Base-by-base conservation (phyloP, 768 basidiomycete species). In the Hypsizygus marmoreus region DNA sequence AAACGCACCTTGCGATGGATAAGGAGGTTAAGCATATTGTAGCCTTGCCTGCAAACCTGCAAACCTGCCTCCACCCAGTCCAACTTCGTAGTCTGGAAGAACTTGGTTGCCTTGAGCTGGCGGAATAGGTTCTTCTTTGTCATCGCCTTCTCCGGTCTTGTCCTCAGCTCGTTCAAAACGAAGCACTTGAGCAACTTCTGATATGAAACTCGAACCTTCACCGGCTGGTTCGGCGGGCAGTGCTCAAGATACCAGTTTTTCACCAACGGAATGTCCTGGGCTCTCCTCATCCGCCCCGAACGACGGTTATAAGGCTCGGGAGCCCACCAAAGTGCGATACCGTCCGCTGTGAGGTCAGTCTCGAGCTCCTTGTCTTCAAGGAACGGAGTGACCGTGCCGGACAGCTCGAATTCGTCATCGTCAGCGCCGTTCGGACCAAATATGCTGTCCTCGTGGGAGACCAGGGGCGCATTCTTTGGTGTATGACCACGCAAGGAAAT, bases 61-160 rank as follows among this genome's bases (percentile, higher is more conserved):
- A 99, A 70, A 55, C 97, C 97, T 2, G 95, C 97, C 67, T 99
- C 97, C 28, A 99, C 95, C 97, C 97, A 99, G 67, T 99, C 97
- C 55, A 99, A 70, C 54, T 81, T 91, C 4, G 97, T 99, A 11
- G 91, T 92, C 75, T 98, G 97, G 85, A 99, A 99, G 72, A 99
- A 99, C 69, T 98, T 98, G 47, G 97, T 99, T n/a, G 91, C 87
- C 70, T 97, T 98, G 46, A 94, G 75, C 62, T 94, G 91, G 33
- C 92, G 79, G 80, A 99, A 98, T 39, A 98, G 64, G 61, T 95
- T 97, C 73, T 95, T 93, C 82, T 95, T 98, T 53, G 91, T 88
- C 90, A 97, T 95, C 6, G 97, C 88, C 69, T 97, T 98, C 67
- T 97, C 94, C 4, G 86, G 79, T 35, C 90, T 77, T 43, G 86